Conservation (phyloP, 2,329 filamentous ascomycete species). For the Rhynchosporium secalis region DNA sequence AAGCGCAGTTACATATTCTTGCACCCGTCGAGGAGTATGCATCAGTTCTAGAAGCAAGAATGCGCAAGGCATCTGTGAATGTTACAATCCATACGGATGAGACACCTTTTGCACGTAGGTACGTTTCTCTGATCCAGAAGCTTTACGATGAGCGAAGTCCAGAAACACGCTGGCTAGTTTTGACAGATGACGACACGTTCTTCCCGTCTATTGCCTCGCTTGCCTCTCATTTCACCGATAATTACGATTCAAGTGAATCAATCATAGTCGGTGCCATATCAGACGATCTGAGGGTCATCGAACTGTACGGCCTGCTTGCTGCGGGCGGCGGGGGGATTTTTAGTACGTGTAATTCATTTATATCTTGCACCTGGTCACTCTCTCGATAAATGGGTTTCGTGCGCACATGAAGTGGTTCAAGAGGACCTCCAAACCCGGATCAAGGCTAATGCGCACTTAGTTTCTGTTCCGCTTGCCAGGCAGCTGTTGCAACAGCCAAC, state of each 20-base stretch:
- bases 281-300: conserved; percentile 9
- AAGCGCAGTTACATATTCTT: conserved; percentile 7
- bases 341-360: not conserved
- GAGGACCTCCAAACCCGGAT: not conserved
- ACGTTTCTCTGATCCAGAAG: conserved; percentile 12
- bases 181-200: conserved; percentile 14
- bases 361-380: too few species aligned
- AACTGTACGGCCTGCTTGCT: not conserved
- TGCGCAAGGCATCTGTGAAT: conserved; percentile 7
- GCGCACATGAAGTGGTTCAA: too few species aligned
- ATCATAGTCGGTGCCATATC: not conserved
- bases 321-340: conserved; percentile 11
- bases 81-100: conserved; percentile 4
- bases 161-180: conserved; percentile 10
- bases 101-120: not conserved
- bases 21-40: conserved; percentile 1
- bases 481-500: not conserved
- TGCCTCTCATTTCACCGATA: conserved; percentile 7
- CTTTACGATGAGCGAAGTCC: conserved; percentile 11
- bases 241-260: not conserved
- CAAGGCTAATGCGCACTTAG: not conserved
- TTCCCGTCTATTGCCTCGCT: conserved; percentile 9
- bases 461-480: conserved; percentile 5
- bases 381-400: too few species aligned
- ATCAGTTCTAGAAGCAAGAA: not conserved